Evolutionary conservation across 1,284 basidiomycete species (phyloP).

Genomic region (Ceratobasidium sp.): DNA sequence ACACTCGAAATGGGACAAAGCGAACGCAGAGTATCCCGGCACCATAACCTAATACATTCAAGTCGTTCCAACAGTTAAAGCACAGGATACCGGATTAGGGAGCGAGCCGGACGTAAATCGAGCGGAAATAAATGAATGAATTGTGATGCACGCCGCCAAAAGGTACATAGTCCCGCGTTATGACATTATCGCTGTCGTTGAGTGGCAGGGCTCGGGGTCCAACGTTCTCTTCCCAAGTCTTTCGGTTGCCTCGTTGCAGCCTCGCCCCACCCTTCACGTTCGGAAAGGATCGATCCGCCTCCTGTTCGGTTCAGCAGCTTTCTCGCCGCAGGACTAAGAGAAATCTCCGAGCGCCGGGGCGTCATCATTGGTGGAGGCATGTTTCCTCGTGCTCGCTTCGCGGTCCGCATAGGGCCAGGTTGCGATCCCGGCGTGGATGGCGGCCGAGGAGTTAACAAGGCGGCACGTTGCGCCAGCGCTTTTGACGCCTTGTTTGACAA

Average conservation of each 20-base stretch:
- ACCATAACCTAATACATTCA: background rate
- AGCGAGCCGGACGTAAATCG: background rate
- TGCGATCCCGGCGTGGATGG: slow-evolving; percentile 41
- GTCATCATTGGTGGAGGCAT: slow-evolving; percentile 48
- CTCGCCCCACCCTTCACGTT: slow-evolving; percentile 42
- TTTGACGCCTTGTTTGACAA: slow-evolving; percentile 48
- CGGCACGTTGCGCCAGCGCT: slow-evolving; percentile 47
- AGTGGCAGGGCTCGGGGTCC: slow-evolving; percentile 39
- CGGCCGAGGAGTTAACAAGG: slow-evolving; percentile 42
- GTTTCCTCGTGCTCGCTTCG: slow-evolving; percentile 27
- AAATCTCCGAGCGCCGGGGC: slow-evolving; percentile 45
- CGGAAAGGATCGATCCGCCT: slow-evolving; percentile 37
- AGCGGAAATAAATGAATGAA: background rate
- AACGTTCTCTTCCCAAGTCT: slow-evolving; percentile 34
- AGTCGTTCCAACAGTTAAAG: background rate
- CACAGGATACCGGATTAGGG: background rate
- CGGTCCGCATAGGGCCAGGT: slow-evolving; percentile 19
- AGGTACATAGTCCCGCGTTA: background rate
- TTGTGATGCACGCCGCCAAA: background rate
- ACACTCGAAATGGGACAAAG: background rate
- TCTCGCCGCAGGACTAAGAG: slow-evolving; percentile 50
- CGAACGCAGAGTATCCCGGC: background rate
- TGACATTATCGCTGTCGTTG: slow-evolving; percentile 2
- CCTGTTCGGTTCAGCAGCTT: slow-evolving; percentile 49
- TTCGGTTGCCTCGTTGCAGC: slow-evolving; percentile 36